Evolutionary conservation across 2,329 filamentous ascomycete species (phyloP), one percentile per base, ranked within the genome.

Genomic region (Botrytis porri): DNA sequence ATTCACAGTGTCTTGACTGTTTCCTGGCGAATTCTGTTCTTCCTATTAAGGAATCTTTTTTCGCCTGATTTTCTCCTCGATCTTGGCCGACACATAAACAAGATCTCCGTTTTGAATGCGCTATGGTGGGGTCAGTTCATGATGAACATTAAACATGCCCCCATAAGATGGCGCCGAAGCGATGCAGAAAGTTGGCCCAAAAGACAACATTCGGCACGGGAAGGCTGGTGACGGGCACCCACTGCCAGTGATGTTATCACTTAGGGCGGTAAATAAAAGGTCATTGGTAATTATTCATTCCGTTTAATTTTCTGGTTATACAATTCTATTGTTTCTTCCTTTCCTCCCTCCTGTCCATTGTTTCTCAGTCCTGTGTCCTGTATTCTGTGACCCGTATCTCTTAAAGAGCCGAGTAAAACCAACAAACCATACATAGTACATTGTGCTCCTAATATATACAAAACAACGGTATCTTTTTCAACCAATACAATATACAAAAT

Each of bases 391-490:
- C 45, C 64, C 14, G 43, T 48, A 51, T 57, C 45, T n/a, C 41
- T 37, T 39, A n/a, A 51, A 35, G 18, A 20, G 35, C 37, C 48
- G 32, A 25, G 4, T 35, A 35, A 32, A 57, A 41, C 35, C 37
- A n/a, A 57, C 39, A 16, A 41, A 39, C 61, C 61, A 45, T 60
- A 64, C 61, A 45, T 60, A 64, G 8, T 59, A 57, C 37, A 32
- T 64, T 18, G 45, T 25, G 25, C 5, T 60, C 20, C 18, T 43
- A 60, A 37, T 45, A 32, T 39, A 67, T 67, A 60, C 62, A 59
- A 59, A 51, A 61, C 57, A 61, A 18, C 64, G 71, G 71, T 73
- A 73, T 73, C 64, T 59, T 43, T 18, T 59, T 20, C 54, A 45
- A 61, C 25, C 29, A 67, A 35, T 59, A 39, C 16, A 41, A 39